Conservation (phyloP, 2,329 filamentous ascomycete species). For the Aureobasidium pullulans region DNA sequence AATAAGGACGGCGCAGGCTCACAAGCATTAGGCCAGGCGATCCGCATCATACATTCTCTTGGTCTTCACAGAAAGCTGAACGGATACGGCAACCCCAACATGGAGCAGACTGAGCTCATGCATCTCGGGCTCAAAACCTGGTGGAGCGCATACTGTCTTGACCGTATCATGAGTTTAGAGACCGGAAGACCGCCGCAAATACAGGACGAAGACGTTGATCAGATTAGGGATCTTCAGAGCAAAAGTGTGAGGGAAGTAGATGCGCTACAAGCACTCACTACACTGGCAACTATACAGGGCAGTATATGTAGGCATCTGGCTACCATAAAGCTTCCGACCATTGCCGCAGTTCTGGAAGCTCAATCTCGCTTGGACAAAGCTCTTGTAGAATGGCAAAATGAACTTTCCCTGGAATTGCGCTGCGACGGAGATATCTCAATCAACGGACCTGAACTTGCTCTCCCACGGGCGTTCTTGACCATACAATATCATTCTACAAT, state of each 20-base stretch:
- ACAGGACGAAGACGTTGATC: conserved; percentile 5
- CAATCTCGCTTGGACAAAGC: background rate
- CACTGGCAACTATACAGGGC: background rate
- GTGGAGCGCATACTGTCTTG: conserved; percentile 3
- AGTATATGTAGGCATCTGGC: background rate
- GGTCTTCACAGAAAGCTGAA: background rate
- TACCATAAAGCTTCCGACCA: background rate
- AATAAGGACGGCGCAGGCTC: conserved; percentile 8
- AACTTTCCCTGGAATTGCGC: background rate
- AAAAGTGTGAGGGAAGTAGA: background rate
- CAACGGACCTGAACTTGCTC: conserved; percentile 14
- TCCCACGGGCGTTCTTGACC: background rate
- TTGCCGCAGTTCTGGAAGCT: background rate
- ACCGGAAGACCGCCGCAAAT: background rate
- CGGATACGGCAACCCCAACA: background rate
- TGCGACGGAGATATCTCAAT: background rate
- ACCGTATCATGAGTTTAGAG: background rate
- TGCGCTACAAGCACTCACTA: background rate
- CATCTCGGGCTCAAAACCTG: background rate
- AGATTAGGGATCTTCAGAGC: background rate
- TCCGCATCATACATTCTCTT: background rate
- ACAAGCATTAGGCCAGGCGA: conserved; percentile 6
- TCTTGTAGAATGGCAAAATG: background rate
- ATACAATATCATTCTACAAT: conserved; percentile 4
- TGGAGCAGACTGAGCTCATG: background rate